phyloP scores from a whole-genome alignment of 768 basidiomycete species.

The Cyclocybe cylindracea region DNA sequence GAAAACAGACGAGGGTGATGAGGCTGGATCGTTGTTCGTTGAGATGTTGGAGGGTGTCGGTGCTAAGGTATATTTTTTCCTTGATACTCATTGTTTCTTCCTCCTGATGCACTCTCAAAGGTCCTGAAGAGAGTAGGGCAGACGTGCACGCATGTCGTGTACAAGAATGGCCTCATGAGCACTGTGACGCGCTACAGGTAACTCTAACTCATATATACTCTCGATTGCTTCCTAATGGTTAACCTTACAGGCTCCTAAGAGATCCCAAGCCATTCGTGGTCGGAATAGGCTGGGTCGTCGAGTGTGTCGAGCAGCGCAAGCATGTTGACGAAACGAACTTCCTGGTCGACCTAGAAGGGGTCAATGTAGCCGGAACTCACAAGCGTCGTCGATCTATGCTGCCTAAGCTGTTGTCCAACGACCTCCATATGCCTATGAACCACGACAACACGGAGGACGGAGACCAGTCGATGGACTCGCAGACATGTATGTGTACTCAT shows the following conservation, averaged over 20 bases:
- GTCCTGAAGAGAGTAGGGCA: slow-evolving; percentile 67
- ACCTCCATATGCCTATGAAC: slow-evolving; percentile 23
- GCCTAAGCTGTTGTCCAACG: slow-evolving; percentile 54
- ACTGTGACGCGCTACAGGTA: slow-evolving; percentile 76
- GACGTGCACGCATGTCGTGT: slow-evolving; percentile 83
- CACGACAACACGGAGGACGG: slow-evolving; percentile 29
- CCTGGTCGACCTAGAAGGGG: slow-evolving; percentile 61
- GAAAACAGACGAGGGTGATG: slow-evolving; percentile 78
- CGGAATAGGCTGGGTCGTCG: slow-evolving; percentile 88
- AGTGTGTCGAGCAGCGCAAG: slow-evolving; percentile 71
- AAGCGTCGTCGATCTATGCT: slow-evolving; percentile 81
- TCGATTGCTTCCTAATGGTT: background rate
- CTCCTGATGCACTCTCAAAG: slow-evolving; percentile 28
- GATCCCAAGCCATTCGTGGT: slow-evolving; percentile 76
- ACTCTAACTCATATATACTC: slow-evolving; percentile 14
- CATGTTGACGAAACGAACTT: slow-evolving; percentile 67
- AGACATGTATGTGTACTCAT: slow-evolving; percentile 36
- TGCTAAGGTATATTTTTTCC: slow-evolving; percentile 62
- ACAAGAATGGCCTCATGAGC: slow-evolving; percentile 77
- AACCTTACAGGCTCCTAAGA: slow-evolving; percentile 48
- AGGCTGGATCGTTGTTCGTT: slow-evolving; percentile 78
- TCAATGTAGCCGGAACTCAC: slow-evolving; percentile 58
- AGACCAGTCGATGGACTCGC: slow-evolving; percentile 46
- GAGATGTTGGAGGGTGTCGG: slow-evolving; percentile 83
- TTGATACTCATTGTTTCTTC: background rate